Evolutionary conservation across 768 basidiomycete species (phyloP).

Genomic region (Lentinula lateritia): DNA sequence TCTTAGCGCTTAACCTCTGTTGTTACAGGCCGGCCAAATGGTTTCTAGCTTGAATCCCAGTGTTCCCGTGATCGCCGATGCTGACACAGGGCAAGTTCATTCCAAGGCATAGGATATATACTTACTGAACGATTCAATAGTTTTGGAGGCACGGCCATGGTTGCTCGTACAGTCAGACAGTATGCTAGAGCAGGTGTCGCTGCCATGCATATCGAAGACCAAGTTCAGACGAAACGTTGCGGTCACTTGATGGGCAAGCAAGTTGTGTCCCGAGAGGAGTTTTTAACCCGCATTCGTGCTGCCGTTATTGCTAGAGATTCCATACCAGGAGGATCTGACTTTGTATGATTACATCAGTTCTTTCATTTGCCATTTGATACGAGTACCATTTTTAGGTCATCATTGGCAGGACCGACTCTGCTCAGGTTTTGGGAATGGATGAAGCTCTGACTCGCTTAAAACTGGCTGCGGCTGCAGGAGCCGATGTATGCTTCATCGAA

Average conservation of each 20-base stretch:
- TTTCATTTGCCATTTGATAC: background rate
- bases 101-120: background rate
- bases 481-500: constrained; percentile 80
- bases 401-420: constrained; percentile 73
- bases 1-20: background rate
- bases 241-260: constrained; percentile 80
- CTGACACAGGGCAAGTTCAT: constrained; percentile 61
- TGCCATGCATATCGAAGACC: constrained; percentile 75
- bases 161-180: constrained; percentile 70
- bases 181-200: constrained; percentile 68
- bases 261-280: constrained; percentile 75
- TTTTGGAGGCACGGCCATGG: constrained; percentile 71
- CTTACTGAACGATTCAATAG: constrained; percentile 11
- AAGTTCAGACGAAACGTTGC: constrained; percentile 78
- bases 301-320: constrained; percentile 74
- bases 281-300: constrained; percentile 67
- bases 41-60: constrained; percentile 61
- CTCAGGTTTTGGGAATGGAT: constrained; percentile 76
- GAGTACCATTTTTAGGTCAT: constrained; percentile 39
- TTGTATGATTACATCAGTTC: constrained; percentile 34
- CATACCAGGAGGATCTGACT: constrained; percentile 71
- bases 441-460: constrained; percentile 63
- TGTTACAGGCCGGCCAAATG: constrained; percentile 55
- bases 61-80: constrained; percentile 72
- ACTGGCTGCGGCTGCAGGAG: constrained; percentile 67